phyloP scores from a whole-genome alignment of 1,284 basidiomycete genomes.

The Puccinia coronata region DNA sequence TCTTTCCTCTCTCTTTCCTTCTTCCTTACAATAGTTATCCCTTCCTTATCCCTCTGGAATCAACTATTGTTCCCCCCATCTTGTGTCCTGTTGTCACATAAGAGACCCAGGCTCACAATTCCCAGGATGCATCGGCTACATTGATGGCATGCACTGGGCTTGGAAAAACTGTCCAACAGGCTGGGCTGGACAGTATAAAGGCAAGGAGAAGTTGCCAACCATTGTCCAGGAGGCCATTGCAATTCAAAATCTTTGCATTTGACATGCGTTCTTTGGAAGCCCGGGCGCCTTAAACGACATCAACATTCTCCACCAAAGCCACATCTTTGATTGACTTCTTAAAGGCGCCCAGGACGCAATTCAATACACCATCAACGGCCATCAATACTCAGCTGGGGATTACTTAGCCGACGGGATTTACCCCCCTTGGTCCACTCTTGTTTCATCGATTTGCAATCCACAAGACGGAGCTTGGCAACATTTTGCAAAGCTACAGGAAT shows the following conservation, averaged over 20 bases:
- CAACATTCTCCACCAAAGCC: background rate
- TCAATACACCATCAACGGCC: background rate
- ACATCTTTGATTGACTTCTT: background rate
- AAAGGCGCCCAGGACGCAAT: background rate
- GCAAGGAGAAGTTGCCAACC: background rate
- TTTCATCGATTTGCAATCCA: constrained; percentile 7
- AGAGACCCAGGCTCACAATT: no score
- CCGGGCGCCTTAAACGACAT: constrained; percentile 13
- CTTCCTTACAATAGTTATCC: no score
- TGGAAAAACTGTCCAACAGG: constrained; percentile 22
- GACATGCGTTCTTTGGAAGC: no score
- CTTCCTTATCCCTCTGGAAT: no score
- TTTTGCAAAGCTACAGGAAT: constrained; percentile 26
- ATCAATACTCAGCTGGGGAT: background rate
- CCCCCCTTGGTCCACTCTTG: background rate
- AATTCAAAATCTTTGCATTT: background rate
- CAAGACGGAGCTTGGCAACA: background rate
- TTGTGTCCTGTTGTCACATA: no score
- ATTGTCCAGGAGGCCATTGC: constrained; percentile 10
- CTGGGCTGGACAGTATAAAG: no score
- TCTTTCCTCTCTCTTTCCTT: no score
- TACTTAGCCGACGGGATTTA: no score
- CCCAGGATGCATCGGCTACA: no score
- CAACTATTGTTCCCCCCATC: no score
- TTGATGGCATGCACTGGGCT: no score